Evolutionary conservation across 2,329 filamentous ascomycete species (phyloP).

Genomic region (Ilyonectria sp.): DNA sequence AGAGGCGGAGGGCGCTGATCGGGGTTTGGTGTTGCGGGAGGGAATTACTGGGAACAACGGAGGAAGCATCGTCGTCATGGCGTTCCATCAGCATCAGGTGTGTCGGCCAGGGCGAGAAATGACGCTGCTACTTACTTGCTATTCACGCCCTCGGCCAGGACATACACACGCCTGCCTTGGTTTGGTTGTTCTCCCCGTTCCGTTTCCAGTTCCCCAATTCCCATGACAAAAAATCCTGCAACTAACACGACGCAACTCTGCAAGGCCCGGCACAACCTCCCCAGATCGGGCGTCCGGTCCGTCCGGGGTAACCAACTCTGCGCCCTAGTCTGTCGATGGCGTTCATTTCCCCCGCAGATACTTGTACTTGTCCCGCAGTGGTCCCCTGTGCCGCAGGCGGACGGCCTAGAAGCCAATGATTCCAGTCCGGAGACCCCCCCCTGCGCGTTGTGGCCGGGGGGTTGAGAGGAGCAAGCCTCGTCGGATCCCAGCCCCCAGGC

Average conservation of each 20-base stretch:
- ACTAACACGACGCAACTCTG: neutral
- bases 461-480: neutral
- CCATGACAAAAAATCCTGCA: neutral
- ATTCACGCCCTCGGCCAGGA: neutral
- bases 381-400: conserved; percentile 27
- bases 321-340: conserved; percentile 26
- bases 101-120: neutral
- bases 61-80: conserved; percentile 14
- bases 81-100: neutral
- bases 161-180: too few species aligned
- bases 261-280: conserved; percentile 9
- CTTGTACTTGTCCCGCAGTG: conserved; percentile 13
- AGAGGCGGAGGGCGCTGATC: neutral
- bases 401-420: conserved; percentile 29
- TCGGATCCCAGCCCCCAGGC: neutral
- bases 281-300: conserved; percentile 18
- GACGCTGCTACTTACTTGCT: too few species aligned
- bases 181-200: neutral
- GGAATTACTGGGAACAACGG: neutral
- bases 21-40: neutral
- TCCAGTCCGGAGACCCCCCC: conserved; percentile 12
- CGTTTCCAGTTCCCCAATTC: neutral
- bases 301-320: conserved; percentile 35
- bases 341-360: conserved; percentile 43
- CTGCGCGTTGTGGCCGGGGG: neutral